Evolutionary conservation across 1,284 basidiomycete species (phyloP).

Genomic region (Microbotryum silenes-acaulis): DNA sequence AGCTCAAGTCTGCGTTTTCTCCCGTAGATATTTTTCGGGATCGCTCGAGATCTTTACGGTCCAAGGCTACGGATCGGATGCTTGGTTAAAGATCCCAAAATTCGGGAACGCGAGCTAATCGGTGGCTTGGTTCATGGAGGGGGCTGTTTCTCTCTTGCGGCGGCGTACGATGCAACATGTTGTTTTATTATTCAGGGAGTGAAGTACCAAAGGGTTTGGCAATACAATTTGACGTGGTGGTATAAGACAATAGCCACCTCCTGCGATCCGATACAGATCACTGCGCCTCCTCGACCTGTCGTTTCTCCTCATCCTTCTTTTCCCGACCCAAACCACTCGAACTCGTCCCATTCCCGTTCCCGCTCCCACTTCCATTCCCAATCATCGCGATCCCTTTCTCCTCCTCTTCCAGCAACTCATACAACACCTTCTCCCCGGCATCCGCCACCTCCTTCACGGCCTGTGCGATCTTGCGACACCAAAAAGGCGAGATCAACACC

Average conservation of each 20-base stretch:
- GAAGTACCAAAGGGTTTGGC: no score
- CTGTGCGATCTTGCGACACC: slow-evolving; percentile 13
- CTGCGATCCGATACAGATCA: background rate
- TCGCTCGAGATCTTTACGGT: slow-evolving; percentile 28
- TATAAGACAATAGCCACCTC: background rate
- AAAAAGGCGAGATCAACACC: slow-evolving; percentile 2
- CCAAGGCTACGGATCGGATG: slow-evolving; percentile 31
- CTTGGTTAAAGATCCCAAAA: slow-evolving; percentile 27
- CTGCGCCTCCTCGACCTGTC: background rate
- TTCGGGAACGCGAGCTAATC: slow-evolving; percentile 14
- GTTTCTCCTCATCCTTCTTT: background rate
- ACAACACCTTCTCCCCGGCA: slow-evolving; percentile 1
- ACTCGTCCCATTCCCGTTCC: slow-evolving; percentile 4
- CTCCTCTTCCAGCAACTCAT: background rate
- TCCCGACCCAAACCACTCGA: background rate
- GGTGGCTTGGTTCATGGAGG: no score
- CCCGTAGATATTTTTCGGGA: slow-evolving; percentile 26
- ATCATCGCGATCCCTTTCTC: background rate
- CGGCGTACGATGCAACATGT: background rate
- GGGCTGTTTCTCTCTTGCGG: no score
- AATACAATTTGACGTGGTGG: background rate
- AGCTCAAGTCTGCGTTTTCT: background rate
- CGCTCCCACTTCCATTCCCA: background rate
- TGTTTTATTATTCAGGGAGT: background rate
- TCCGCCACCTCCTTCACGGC: slow-evolving; percentile 17